Conservation (phyloP, 2,329 filamentous ascomycete genomes). For the Aureobasidium sp. region DNA sequence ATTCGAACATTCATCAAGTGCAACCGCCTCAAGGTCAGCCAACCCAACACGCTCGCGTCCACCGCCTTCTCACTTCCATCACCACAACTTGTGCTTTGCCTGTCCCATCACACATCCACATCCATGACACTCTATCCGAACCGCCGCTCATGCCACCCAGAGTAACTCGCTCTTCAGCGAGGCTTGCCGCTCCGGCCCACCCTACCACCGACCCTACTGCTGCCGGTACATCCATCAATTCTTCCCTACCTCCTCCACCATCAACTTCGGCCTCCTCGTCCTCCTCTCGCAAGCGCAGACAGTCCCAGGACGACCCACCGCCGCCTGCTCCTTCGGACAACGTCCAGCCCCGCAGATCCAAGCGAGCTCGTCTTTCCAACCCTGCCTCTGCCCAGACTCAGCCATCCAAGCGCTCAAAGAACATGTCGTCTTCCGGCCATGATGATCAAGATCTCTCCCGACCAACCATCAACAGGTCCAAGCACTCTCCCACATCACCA, state of each 20-base stretch:
- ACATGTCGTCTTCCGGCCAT: constrained; percentile 69
- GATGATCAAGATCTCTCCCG: constrained; percentile 23
- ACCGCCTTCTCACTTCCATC: background rate
- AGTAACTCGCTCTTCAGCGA: constrained; percentile 91
- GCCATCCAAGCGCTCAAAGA: constrained; percentile 37
- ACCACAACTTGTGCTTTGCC: background rate
- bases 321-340: constrained; percentile 34
- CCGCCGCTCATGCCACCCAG: constrained; percentile 79
- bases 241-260: background rate
- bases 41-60: constrained; percentile 1
- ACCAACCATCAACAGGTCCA: constrained; percentile 31
- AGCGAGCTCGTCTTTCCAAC: constrained; percentile 52
- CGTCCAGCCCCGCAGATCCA: constrained; percentile 32
- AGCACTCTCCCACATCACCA: constrained; percentile 57
- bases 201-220: constrained; percentile 38
- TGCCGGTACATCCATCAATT: constrained; percentile 27
- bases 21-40: constrained; percentile 15
- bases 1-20: constrained; percentile 6
- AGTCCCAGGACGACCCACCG: constrained; percentile 41
- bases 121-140: background rate
- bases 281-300: constrained; percentile 31
- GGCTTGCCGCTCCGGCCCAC: constrained; percentile 61
- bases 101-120: background rate
- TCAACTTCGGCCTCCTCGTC: constrained; percentile 16
- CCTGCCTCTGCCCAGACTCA: constrained; percentile 32